Evolutionary conservation across 345 rosid species (phyloP).

Genomic region (Leavenworthia alabamica): DNA sequence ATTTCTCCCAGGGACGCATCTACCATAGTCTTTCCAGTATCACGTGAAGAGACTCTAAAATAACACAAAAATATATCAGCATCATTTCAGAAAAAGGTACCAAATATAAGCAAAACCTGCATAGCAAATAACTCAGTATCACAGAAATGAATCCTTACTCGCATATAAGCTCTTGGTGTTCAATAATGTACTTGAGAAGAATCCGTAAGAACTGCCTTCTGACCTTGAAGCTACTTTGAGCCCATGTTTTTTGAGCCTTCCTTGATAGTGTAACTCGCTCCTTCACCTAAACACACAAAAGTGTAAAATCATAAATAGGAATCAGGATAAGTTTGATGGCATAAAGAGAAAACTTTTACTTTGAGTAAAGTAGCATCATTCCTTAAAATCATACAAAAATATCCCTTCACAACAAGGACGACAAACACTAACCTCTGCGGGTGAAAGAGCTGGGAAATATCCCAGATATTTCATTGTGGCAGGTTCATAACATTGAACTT

Average conservation of each 20-base stretch:
- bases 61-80: slow-evolving; percentile 4
- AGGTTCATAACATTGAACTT: slow-evolving; percentile 96
- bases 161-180: slow-evolving; percentile 95
- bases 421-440: slow-evolving; percentile 65
- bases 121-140: slow-evolving; percentile 2
- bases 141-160: slow-evolving; percentile 49
- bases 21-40: slow-evolving; percentile 97
- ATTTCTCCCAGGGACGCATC: slow-evolving; percentile 98
- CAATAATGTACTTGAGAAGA: slow-evolving; percentile 80
- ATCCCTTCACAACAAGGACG: background rate
- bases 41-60: slow-evolving; percentile 82
- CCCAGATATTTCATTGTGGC: slow-evolving; percentile 98
- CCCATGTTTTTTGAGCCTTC: slow-evolving; percentile 94
- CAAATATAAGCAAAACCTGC: background rate
- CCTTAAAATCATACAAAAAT: background rate
- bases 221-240: slow-evolving; percentile 82
- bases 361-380: slow-evolving; percentile 7
- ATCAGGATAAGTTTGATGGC: slow-evolving; percentile 11
- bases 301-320: background rate
- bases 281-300: slow-evolving; percentile 47
- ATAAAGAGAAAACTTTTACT: background rate
- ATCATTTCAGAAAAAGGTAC: background rate
- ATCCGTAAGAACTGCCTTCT: slow-evolving; percentile 90
- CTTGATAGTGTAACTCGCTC: slow-evolving; percentile 77
- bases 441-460: slow-evolving; percentile 60